Evolutionary conservation across 768 basidiomycete genomes (phyloP).

Genomic region (Aureoboletus auriporus): DNA sequence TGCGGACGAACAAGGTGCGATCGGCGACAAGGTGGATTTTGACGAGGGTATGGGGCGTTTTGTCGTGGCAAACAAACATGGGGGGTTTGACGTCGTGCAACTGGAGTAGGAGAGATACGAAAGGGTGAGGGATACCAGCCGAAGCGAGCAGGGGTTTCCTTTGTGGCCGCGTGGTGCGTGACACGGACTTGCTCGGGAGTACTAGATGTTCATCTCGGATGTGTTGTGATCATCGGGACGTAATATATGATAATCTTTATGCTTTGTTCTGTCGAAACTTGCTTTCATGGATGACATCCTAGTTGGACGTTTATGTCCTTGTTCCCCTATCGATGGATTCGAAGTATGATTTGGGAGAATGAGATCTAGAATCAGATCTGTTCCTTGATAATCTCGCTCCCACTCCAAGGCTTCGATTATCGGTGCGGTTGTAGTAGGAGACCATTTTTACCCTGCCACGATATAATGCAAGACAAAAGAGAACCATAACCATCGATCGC

Average conservation of each 20-base stretch:
- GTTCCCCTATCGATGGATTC: no score
- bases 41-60: slow-evolving; percentile 30
- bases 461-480: neutral
- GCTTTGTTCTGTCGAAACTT: neutral
- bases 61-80: slow-evolving; percentile 22
- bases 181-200: neutral
- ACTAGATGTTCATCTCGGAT: neutral
- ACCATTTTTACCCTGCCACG: no score
- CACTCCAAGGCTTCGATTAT: neutral
- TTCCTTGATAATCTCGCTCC: neutral
- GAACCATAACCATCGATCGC: slow-evolving; percentile 1
- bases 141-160: neutral
- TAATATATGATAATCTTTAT: neutral
- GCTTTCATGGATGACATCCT: no score
- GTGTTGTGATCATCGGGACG: neutral
- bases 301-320: no score
- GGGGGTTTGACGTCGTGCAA: slow-evolving; percentile 27
- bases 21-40: slow-evolving; percentile 24
- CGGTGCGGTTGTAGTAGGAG: neutral
- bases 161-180: neutral
- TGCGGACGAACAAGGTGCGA: neutral
- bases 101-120: slow-evolving; percentile 4
- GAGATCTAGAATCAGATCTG: slow-evolving; percentile 3
- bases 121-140: no score
- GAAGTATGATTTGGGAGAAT: neutral